These are phyloP conservation scores for Ceratocystis papillata DNA, from an alignment of 2,329 filamentous ascomycete genomes.

Conservation along the genomic window DNA sequence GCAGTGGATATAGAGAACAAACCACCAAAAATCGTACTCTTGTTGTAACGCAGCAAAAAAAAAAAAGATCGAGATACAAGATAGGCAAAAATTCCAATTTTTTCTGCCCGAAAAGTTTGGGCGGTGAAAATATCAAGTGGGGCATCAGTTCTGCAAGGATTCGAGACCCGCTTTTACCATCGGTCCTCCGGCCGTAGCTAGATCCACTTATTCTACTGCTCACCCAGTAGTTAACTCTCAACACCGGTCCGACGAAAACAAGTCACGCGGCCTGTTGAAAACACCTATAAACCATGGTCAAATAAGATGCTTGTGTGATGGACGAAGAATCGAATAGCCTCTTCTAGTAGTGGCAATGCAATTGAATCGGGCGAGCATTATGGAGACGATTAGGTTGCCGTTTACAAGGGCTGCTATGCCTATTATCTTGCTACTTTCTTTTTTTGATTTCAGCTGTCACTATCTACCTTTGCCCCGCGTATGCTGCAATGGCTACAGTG, in stretches of 20 bases:
- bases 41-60: not conserved
- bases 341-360: no score
- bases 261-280: not conserved
- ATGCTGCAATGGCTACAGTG: not conserved
- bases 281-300: not conserved
- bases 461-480: not conserved
- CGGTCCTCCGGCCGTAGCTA: not conserved
- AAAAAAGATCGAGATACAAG: constrained; percentile 19
- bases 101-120: constrained; percentile 30
- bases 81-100: constrained; percentile 25
- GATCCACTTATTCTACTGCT: not conserved
- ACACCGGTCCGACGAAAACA: not conserved
- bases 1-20: not conserved
- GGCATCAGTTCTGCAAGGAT: not conserved
- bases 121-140: constrained; percentile 30
- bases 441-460: not conserved
- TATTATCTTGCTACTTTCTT: not conserved
- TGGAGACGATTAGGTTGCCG: no score
- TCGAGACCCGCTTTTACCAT: not conserved
- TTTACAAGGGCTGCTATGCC: no score
- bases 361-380: no score
- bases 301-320: no score
- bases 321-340: no score
- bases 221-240: not conserved
- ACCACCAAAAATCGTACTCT: not conserved